These are phyloP conservation scores for Holtermanniella nyarrowii DNA, from an alignment of 768 basidiomycete genomes.

Conservation along the genomic window DNA sequence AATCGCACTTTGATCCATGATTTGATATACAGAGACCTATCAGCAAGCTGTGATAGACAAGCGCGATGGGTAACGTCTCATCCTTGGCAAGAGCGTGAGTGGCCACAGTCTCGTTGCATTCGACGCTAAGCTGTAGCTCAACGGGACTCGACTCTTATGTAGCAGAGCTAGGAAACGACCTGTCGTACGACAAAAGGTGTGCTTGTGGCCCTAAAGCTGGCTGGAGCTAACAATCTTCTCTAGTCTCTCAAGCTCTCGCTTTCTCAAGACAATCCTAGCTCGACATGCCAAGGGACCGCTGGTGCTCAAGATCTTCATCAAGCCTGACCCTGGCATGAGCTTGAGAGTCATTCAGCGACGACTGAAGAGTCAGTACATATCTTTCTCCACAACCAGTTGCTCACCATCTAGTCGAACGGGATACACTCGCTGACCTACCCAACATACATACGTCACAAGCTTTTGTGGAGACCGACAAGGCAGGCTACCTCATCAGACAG, in stretches of 20 bases:
- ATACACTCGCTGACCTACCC: slow-evolving; percentile 67
- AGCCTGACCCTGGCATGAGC: slow-evolving; percentile 76
- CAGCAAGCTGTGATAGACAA: not conserved
- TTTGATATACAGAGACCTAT: too few species aligned
- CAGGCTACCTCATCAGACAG: slow-evolving; percentile 87
- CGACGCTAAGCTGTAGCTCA: slow-evolving; percentile 22
- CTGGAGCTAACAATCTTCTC: not conserved
- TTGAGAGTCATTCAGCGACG: slow-evolving; percentile 62
- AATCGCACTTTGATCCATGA: too few species aligned
- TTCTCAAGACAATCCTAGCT: slow-evolving; percentile 78
- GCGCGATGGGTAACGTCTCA: slow-evolving; percentile 36
- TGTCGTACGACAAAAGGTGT: slow-evolving; percentile 86
- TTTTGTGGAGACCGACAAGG: slow-evolving; percentile 89
- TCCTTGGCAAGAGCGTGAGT: slow-evolving; percentile 40
- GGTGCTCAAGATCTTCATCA: slow-evolving; percentile 90
- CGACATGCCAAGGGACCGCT: slow-evolving; percentile 71
- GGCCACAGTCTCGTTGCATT: not conserved
- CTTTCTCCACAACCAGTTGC: not conserved
- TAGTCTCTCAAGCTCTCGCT: slow-evolving; percentile 62
- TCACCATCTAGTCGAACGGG: slow-evolving; percentile 59
- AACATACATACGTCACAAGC: slow-evolving; percentile 83
- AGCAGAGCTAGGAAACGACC: slow-evolving; percentile 71
- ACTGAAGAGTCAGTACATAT: slow-evolving; percentile 52
- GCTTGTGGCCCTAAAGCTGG: slow-evolving; percentile 9
- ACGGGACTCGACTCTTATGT: slow-evolving; percentile 80